phyloP scores from a whole-genome alignment of 2,329 filamentous ascomycete genomes.

The Aureobasidium uvarum region DNA sequence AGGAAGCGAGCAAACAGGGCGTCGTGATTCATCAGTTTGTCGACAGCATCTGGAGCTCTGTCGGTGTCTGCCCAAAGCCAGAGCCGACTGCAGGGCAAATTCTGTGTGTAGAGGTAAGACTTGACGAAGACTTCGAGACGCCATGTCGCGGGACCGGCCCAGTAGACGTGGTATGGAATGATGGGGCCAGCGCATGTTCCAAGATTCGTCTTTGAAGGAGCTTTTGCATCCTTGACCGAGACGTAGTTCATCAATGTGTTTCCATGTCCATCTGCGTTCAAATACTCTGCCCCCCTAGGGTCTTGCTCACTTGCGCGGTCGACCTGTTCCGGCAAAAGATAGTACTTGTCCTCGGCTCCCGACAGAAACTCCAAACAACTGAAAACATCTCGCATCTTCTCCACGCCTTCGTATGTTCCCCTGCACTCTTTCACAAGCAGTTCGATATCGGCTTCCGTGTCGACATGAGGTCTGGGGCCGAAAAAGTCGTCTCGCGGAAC shows the following conservation, averaged over 20 bases:
- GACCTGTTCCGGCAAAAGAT: constrained; percentile 46
- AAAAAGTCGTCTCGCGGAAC: constrained; percentile 53
- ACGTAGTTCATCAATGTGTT: constrained; percentile 43
- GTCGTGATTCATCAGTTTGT: constrained; percentile 53
- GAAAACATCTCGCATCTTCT: constrained; percentile 56
- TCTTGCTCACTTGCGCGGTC: constrained; percentile 45
- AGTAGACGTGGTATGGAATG: constrained; percentile 57
- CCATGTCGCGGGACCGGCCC: constrained; percentile 58
- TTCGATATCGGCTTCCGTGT: constrained; percentile 55
- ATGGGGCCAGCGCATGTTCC: constrained; percentile 57
- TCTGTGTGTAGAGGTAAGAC: constrained; percentile 57
- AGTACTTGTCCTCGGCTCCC: constrained; percentile 51
- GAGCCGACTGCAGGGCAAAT: constrained; percentile 54
- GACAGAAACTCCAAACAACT: constrained; percentile 54
- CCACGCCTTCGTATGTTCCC: constrained; percentile 52
- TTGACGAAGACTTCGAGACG: constrained; percentile 58
- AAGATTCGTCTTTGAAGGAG: constrained; percentile 43
- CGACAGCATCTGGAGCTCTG: constrained; percentile 50
- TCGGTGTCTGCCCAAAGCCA: constrained; percentile 57
- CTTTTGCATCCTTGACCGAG: constrained; percentile 39
- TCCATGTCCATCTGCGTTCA: constrained; percentile 44
- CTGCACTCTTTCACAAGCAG: constrained; percentile 54
- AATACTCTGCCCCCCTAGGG: constrained; percentile 45
- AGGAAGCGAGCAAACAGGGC: constrained; percentile 54
- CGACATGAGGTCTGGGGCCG: constrained; percentile 52